Percentiles rank a stretch among this genome's conserved stretches.
Conservation (phyloP, 306 rosid species). For the Vicia sativa region DNA sequence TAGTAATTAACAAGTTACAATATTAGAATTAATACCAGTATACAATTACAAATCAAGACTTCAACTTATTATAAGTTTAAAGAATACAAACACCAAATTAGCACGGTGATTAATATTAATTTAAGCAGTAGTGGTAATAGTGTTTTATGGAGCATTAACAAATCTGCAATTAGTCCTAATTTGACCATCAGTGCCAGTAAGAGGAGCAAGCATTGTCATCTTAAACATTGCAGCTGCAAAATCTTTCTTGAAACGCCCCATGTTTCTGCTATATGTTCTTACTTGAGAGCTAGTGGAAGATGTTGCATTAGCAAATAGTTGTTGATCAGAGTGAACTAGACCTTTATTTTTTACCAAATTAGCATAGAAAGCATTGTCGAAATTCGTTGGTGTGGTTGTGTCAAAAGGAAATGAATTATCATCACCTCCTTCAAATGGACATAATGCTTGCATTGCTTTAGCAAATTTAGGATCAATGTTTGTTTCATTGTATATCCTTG, state of each 20-base stretch:
- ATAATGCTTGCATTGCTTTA: constrained; percentile 4
- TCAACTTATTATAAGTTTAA: not conserved
- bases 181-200: constrained; percentile 37
- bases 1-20: not conserved
- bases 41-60: not conserved
- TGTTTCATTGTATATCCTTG: constrained; percentile 45
- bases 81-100: constrained; percentile 6
- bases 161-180: constrained; percentile 34
- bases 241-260: constrained; percentile 39
- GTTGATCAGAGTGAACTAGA: constrained; percentile 48
- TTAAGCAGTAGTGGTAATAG: not conserved
- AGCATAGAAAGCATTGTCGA: constrained; percentile 39
- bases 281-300: constrained; percentile 41
- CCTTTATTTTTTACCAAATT: constrained; percentile 35
- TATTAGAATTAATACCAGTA: too few relatives aligned
- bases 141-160: not conserved
- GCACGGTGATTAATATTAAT: not conserved
- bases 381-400: not conserved
- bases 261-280: constrained; percentile 16
- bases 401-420: constrained; percentile 31
- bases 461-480: constrained; percentile 42
- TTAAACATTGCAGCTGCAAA: constrained; percentile 52
- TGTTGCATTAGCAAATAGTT: constrained; percentile 35
- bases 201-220: constrained; percentile 36
- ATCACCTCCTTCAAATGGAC: constrained; percentile 44